Percentiles rank a stretch among this genome's conserved stretches.
Evolutionary conservation across 257 asterid species (phyloP).

Genomic region (Przewalskia tangutica): DNA sequence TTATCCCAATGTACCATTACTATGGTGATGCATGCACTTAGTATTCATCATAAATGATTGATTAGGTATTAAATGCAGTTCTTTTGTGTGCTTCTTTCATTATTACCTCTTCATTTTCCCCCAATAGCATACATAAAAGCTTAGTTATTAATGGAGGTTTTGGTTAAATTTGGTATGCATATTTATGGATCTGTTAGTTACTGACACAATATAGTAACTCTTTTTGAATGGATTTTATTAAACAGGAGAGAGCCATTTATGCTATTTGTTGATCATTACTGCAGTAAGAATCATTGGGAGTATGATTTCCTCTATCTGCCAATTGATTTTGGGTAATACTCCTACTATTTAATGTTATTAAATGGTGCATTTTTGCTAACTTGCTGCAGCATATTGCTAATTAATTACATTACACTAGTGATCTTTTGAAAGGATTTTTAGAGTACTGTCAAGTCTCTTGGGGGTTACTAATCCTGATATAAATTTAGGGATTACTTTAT

Average conservation of each 20-base stretch:
- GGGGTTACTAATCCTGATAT: too few species aligned
- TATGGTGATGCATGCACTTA: not conserved
- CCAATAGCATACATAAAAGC: not conserved
- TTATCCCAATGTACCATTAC: slow-evolving; percentile 1
- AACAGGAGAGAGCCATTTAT: slow-evolving; percentile 38
- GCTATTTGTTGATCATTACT: slow-evolving; percentile 27
- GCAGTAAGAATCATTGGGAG: slow-evolving; percentile 19
- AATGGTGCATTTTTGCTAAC: not conserved
- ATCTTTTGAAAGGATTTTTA: not conserved
- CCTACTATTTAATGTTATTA: not conserved
- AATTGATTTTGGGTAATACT: slow-evolving; percentile 39
- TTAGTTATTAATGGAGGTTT: not conserved
- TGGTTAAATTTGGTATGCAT: not conserved
- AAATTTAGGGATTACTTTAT: not conserved
- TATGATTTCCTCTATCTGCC: slow-evolving; percentile 59
- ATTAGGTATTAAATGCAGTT: not conserved
- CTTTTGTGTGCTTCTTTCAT: not conserved
- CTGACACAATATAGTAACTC: not conserved
- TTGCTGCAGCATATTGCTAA: too few species aligned
- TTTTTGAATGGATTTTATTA: not conserved
- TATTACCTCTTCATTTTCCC: not conserved
- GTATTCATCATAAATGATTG: not conserved
- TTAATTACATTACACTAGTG: not conserved
- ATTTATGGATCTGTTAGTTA: not conserved
- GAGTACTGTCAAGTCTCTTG: not conserved